Percentiles rank a stretch among this genome's conserved stretches.
Evolutionary conservation across 192 early-diverging fungal genomes (phyloP).

Genomic region (Coemansia javaensis): DNA sequence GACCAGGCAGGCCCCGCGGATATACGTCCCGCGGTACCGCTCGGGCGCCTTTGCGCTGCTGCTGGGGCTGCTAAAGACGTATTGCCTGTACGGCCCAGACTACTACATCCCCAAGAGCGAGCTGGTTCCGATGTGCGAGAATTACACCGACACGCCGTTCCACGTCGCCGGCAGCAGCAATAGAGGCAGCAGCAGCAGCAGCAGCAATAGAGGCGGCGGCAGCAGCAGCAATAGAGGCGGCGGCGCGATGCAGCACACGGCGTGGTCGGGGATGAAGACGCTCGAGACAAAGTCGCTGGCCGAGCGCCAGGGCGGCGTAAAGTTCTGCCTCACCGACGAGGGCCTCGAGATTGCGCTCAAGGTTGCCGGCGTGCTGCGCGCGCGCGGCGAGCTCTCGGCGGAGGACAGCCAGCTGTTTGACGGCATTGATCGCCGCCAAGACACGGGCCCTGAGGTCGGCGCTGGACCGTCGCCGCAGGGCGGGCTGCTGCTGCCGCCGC

Average conservation of each 20-base stretch:
- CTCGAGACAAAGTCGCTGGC: constrained; percentile 66
- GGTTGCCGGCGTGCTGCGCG: constrained; percentile 36
- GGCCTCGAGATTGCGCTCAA: constrained; percentile 59
- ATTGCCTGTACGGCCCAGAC: constrained; percentile 28
- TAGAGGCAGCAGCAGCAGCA: too few relatives aligned
- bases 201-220: constrained; percentile 49
- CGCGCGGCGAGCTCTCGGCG: constrained; percentile 19
- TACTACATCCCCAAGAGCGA: constrained; percentile 63
- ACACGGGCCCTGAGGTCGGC: too few relatives aligned
- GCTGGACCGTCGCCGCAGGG: too few relatives aligned
- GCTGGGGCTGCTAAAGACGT: constrained; percentile 55
- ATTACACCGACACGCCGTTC: constrained; percentile 64
- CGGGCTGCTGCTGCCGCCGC: too few relatives aligned
- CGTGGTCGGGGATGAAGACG: constrained; percentile 74
- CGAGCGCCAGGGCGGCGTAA: constrained; percentile 55
- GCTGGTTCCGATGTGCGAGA: constrained; percentile 61
- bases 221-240: constrained; percentile 5
- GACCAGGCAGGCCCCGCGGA: constrained; percentile 4
- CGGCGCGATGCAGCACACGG: constrained; percentile 55
- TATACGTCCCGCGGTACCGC: constrained; percentile 73
- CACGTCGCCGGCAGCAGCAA: constrained; percentile 32
- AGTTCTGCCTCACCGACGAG: constrained; percentile 67
- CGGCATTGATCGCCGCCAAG: constrained; percentile 8
- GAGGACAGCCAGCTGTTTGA: constrained; percentile 16
- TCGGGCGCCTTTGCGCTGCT: constrained; percentile 80